Evolutionary conservation across 139 green algal species (phyloP), one percentile per base, ranked within the genome.

Genomic region (Chlorella sp.): DNA sequence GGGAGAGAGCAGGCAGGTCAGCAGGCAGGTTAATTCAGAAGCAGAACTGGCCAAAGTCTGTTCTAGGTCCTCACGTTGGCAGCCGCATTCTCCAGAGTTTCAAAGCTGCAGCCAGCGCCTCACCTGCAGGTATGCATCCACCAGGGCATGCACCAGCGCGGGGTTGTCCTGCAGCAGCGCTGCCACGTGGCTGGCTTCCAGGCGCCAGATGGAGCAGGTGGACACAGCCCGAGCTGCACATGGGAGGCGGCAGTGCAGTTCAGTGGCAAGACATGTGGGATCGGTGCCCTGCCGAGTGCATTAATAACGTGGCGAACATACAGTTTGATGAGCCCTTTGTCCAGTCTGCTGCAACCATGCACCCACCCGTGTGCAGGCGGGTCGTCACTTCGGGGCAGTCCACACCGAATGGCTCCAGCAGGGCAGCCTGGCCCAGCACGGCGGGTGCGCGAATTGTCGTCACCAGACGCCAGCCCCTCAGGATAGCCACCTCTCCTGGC

Each of bases 401-500:
- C 20, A 32, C 41, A 51, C 44, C 44, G 68, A 47, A 32, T 12
- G 68, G 34, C 21, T 1, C 34, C 34, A 74, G 68, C 68, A 74
- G 68, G 32, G 68, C 68, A 4, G 68, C 68, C 18, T 74, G 68
- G 34, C 68, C 68, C 18, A 74, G 34, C 34, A 74, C 11, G 15
- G 68, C 68, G 9, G 68, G 68, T 15, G 68, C 68, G n/a, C 41
- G 34, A 17, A 47, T 32, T 4, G 68, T 39, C 34, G 32, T 32
- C 68, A 74, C 68, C 34, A 47, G 32, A 18, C 36, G 34, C 68
- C 68, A 74, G 15, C 68, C 68, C 1, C 68, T 32, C 68, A 74
- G 68, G n/a, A 74, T 32, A 2, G 68, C 68, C 68, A 74, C 34
- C 68, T 74, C 18, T 16, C 68, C 68, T 74, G 68, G n/a, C n/a